Evolutionary conservation across 2,329 filamentous ascomycete genomes (phyloP), one percentile per base, ranked within the genome.

Genomic region (Xylariaceae sp.): DNA sequence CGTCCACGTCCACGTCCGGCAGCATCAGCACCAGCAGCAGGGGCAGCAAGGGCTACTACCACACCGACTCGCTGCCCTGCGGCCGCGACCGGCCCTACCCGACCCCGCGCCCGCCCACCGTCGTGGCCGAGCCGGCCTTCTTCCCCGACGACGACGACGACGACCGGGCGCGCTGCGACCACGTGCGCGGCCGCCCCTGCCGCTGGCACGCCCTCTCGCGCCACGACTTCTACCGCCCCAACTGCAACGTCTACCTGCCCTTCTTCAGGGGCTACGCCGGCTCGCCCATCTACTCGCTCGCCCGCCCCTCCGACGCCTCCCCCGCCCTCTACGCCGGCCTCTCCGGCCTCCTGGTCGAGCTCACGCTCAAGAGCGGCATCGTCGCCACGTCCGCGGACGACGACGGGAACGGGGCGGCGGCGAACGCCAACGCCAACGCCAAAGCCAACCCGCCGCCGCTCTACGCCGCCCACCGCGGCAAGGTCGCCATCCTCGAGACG

Each of bases 271-370:
- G 19, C 21, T 39, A 31, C 33, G 37, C 37, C 24, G 44, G 23
- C 35, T 49, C 42, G 33, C 51, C 59, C 7, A 52, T 73, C 15
- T 68, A 68, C 52, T 65, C 65, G 7, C 56, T 75, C 1, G 61
- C 65, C 8, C 66, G 67, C 30, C 52, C 64, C 0, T 66, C 65
- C 0, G 66, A 71, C 33, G 30, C 61, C 5, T 66, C 68, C 1
- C 59, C 63, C 3, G 64, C 60, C 6, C 59, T 75, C 27, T 74
- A 71, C 49, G 60, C 65, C 10, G 70, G 70, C 3, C 53, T 73
- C 9, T 60, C 64, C 4, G 68, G 66, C 8, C 59, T 59, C 5
- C 52, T 75, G 2, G 53, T 66, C 5, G 68, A 75, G 42, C 58
- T 65, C 10, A 52, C 38, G 14, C 45, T 65, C 12, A 48, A 52